Base-by-base conservation (phyloP, 148 eudicot species). In the Arbutus unedo region DNA sequence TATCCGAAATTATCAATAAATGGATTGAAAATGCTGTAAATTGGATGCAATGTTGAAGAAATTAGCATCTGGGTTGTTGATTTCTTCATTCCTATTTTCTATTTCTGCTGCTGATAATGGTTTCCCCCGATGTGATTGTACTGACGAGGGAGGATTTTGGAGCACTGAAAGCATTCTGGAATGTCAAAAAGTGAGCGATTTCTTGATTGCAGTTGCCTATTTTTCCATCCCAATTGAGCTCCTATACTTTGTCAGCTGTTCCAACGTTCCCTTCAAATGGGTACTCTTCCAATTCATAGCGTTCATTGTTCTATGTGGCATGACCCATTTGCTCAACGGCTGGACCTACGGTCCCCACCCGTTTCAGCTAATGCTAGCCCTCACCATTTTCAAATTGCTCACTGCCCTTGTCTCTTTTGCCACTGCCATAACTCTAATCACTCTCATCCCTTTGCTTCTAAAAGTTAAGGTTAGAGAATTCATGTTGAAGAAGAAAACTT, bases 271-370 rank as follows among this genome's bases (percentile, higher is more conserved):
- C 1, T 95, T 92, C 86, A 95, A 91, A 89, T 95, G 98, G 98
- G 96, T 95, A 5, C 91, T 95, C 8, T 77, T 95, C 72, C 85
- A 92, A 57, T 95, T 95, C 89, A 93, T 92, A 18, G 92, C 95
- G 71, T 95, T 95, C 89, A 95, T 95, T 81, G 98, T 95, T 45
- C 94, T 95, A 21, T 95, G 98, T 88, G 98, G 98, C 25, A 89
- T 91, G 93, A 95, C 98, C 45, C 98, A 95, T 90, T 86, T 95
- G 79, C 91, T 95, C 73, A 95, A 92, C 55, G 92, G 95, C 10
- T 94, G 96, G 98, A 93, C 98, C 66, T 95, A 92, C 15, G 95
- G 91, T 3, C 95, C 95, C 0, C 98, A 95, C 67, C 83, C 90
- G 2, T 95, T 95, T 75, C 96, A 91, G 70, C 88, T 95, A 5